Evolutionary conservation across 495 filamentous ascomycete genomes (phyloP).

Genomic region (Annulohypoxylon bovei): DNA sequence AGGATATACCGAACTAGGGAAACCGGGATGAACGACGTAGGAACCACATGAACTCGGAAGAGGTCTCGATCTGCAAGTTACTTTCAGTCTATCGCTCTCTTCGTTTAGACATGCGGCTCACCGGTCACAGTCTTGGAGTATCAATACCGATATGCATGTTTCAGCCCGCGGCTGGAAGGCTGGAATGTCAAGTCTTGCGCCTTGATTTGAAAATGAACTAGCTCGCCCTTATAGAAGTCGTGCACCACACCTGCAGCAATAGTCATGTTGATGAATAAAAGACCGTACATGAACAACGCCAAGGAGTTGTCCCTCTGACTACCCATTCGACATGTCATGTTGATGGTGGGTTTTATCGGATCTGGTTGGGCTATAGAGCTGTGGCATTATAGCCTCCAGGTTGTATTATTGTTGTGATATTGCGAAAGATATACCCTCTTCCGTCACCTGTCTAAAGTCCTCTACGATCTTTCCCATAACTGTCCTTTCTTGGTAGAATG

Average conservation of each 20-base stretch:
- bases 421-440: constrained; percentile 13
- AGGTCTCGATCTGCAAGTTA: constrained; percentile 16
- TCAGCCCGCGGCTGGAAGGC: constrained; percentile 5
- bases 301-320: constrained; percentile 6
- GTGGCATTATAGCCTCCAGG: constrained; percentile 17
- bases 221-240: background rate
- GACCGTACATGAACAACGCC: background rate
- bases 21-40: background rate
- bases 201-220: constrained; percentile 2
- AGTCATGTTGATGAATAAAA: constrained; percentile 1
- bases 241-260: constrained; percentile 1
- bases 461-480: constrained; percentile 7
- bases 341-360: background rate
- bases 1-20: background rate
- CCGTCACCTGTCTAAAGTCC: background rate
- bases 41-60: constrained; percentile 4
- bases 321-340: background rate
- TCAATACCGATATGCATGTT: constrained; percentile 34
- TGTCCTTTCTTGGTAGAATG: background rate
- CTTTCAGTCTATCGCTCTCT: background rate
- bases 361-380: background rate
- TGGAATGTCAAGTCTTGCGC: background rate
- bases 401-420: constrained; percentile 30
- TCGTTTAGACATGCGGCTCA: constrained; percentile 19
- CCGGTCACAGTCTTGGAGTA: background rate